A percentile compares a stretch with the other conserved stretches of the same genome.
These are phyloP conservation scores for Cylindrodendrum hubeiense DNA, from an alignment of 2,329 filamentous ascomycete genomes.

Conservation along the genomic window DNA sequence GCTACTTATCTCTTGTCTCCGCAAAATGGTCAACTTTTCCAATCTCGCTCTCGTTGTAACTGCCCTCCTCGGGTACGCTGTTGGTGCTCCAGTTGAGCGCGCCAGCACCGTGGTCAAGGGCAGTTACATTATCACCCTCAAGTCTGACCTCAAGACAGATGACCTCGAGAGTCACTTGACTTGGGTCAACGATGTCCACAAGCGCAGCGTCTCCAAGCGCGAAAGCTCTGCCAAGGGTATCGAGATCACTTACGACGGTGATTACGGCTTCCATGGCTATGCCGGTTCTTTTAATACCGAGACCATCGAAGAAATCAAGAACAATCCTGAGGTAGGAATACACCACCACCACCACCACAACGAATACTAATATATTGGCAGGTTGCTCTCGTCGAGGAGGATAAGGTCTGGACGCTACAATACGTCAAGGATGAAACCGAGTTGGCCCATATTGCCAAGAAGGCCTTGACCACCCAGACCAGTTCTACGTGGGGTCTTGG, in stretches of 20 bases:
- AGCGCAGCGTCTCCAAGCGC: slow-evolving; percentile 64
- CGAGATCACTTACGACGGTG: slow-evolving; percentile 46
- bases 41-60: slow-evolving; percentile 42
- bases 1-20: slow-evolving; percentile 11
- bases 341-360: fast-evolving
- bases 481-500: slow-evolving; percentile 50
- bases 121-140: slow-evolving; percentile 73
- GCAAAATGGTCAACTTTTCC: slow-evolving; percentile 48
- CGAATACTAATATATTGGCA: slow-evolving; percentile 19
- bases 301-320: slow-evolving; percentile 56
- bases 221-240: slow-evolving; percentile 50
- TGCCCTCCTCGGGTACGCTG: slow-evolving; percentile 38
- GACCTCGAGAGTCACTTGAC: slow-evolving; percentile 61
- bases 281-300: slow-evolving; percentile 56
- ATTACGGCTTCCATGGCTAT: slow-evolving; percentile 55
- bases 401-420: slow-evolving; percentile 45
- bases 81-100: slow-evolving; percentile 39
- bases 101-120: slow-evolving; percentile 47
- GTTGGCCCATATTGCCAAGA: slow-evolving; percentile 36
- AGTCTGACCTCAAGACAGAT: slow-evolving; percentile 59
- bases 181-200: slow-evolving; percentile 65
- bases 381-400: slow-evolving; percentile 48
- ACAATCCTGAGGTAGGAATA: slow-evolving; percentile 55
- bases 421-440: slow-evolving; percentile 33
- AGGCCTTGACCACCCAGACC: slow-evolving; percentile 45